A percentile compares a stretch with the other conserved stretches of the same genome.
phyloP scores from a whole-genome alignment of 768 basidiomycete species.

The Mycena rebaudengoi region DNA sequence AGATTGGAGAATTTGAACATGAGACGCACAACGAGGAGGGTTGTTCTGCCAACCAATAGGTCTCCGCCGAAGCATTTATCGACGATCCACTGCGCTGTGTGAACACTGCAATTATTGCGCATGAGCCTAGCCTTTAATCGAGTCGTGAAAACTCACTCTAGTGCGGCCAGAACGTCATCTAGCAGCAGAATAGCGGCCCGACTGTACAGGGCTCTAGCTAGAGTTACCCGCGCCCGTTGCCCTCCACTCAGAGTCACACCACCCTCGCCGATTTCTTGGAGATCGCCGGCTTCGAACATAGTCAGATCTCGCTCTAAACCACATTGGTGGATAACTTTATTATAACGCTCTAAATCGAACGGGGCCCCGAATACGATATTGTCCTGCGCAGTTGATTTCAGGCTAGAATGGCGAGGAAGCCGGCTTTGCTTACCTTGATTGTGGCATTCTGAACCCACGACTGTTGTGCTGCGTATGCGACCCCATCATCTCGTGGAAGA shows the following conservation, averaged over 20 bases:
- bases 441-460: constrained; percentile 88
- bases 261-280: constrained; percentile 76
- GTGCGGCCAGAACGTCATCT: constrained; percentile 75
- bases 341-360: constrained; percentile 81
- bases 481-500: constrained; percentile 71
- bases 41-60: constrained; percentile 80
- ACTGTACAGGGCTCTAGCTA: constrained; percentile 56
- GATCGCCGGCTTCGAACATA: constrained; percentile 72
- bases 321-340: constrained; percentile 78
- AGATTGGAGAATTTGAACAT: background rate
- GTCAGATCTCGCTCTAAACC: constrained; percentile 77
- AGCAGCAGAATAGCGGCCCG: constrained; percentile 72
- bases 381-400: constrained; percentile 48
- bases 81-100: constrained; percentile 85
- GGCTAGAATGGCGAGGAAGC: background rate
- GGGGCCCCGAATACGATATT: constrained; percentile 86
- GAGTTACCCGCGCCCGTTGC: constrained; percentile 59
- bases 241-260: constrained; percentile 67
- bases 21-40: constrained; percentile 75
- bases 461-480: constrained; percentile 86
- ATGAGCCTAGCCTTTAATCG: too few species aligned
- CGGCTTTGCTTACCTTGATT: constrained; percentile 54
- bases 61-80: constrained; percentile 82
- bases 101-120: constrained; percentile 48
- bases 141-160: constrained; percentile 57